Percentiles rank a stretch among this genome's conserved stretches.
Conservation (phyloP, 176 grass and related monocot genomes). For the Triticum dicoccoides region DNA sequence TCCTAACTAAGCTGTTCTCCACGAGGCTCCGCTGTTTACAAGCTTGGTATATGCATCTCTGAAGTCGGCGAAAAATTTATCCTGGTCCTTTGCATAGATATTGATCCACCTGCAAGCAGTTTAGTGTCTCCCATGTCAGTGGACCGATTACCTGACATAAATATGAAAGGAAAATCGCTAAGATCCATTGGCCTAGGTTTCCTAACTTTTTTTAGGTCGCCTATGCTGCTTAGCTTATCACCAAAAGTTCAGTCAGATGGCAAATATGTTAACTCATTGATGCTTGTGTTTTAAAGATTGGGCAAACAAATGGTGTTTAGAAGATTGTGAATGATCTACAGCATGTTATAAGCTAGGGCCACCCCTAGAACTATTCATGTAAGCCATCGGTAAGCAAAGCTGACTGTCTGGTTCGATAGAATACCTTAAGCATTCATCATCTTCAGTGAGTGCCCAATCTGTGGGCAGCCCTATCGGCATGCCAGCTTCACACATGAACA, state of each 20-base stretch:
- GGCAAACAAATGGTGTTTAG: background rate
- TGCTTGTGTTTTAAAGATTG: background rate
- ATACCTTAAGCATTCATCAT: slow-evolving; percentile 89
- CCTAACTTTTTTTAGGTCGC: background rate
- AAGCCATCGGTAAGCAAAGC: background rate
- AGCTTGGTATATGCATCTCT: slow-evolving; percentile 78
- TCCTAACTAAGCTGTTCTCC: slow-evolving; percentile 46
- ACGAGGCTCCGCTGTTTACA: slow-evolving; percentile 66
- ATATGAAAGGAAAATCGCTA: background rate
- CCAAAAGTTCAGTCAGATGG: background rate
- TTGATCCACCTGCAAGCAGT: slow-evolving; percentile 72
- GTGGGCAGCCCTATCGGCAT: slow-evolving; percentile 75
- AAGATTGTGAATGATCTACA: background rate
- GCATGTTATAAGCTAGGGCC: background rate
- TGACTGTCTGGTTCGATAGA: background rate
- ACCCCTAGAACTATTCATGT: background rate
- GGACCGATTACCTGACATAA: background rate
- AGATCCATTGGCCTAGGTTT: background rate
- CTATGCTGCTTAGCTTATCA: background rate
- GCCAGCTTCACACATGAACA: slow-evolving; percentile 51
- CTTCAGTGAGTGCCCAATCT: slow-evolving; percentile 74
- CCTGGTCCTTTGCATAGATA: slow-evolving; percentile 70
- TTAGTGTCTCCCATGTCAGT: slow-evolving; percentile 5
- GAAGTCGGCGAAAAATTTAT: slow-evolving; percentile 74
- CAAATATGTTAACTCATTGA: background rate